These are phyloP conservation scores for Teunomyces lycoperdinae DNA, from an alignment of 805 yeast genomes.

Conservation along the genomic window DNA sequence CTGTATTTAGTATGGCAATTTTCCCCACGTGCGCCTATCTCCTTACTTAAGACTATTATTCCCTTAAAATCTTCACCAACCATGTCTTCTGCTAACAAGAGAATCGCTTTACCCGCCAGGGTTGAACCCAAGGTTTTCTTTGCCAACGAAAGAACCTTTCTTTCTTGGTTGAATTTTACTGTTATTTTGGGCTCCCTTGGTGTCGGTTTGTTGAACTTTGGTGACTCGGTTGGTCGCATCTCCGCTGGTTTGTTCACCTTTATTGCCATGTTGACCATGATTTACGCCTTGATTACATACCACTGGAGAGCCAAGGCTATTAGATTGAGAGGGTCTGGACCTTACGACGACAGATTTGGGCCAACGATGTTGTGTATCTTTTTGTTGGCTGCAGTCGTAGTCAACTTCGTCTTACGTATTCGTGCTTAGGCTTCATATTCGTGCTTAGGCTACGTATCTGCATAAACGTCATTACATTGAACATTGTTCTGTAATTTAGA, in stretches of 20 bases:
- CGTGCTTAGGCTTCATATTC: conserved; percentile 36
- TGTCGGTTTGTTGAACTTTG: conserved; percentile 92
- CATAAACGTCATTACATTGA: not conserved
- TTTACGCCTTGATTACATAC: conserved; percentile 89
- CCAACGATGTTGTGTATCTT: conserved; percentile 97
- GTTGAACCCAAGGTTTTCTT: conserved; percentile 99
- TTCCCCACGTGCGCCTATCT: conserved; percentile 1
- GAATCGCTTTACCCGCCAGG: conserved; percentile 96
- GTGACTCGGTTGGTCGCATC: conserved; percentile 89
- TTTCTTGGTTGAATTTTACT: conserved; percentile 99
- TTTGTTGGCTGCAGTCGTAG: conserved; percentile 86
- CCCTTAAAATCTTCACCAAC: not conserved
- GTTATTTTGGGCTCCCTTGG: conserved; percentile 96
- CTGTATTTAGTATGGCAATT: not conserved
- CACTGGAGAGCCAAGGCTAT: conserved; percentile 99
- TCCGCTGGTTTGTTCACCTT: conserved; percentile 93
- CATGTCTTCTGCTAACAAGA: conserved; percentile 51
- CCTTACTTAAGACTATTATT: not conserved
- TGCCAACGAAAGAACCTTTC: conserved; percentile 97
- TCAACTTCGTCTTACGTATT: conserved; percentile 85
- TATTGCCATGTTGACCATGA: conserved; percentile 97
- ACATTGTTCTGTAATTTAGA: not conserved
- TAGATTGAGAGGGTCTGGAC: conserved; percentile 96
- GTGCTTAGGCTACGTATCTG: not conserved
- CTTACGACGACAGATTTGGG: conserved; percentile 98